Base-by-base conservation (phyloP, 1,139 yeast genomes). In the Taphrina confusa region DNA sequence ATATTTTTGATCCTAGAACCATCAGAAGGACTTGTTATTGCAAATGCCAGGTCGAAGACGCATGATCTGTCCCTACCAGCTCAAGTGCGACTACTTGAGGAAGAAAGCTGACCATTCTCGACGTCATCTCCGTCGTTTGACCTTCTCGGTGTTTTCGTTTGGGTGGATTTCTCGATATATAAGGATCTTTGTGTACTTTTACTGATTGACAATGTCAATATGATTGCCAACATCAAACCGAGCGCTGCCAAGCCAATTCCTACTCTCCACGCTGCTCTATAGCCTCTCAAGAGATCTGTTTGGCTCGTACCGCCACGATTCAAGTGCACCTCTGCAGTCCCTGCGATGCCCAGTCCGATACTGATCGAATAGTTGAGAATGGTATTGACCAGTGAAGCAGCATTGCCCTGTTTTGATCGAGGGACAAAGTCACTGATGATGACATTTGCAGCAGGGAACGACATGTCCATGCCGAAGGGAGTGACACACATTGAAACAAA, bases 291-390 rank as follows among this genome's bases (percentile, higher is more conserved):
- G 8, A 47, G 30, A 16, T 47, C 52, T 12, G 30, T 1, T 3
- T 20, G 31, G 30, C 20, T 47, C 18, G 39, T 31, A 4, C 52
- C 52, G 4, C 52, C 52, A 20, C 34, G 27, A 34, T 47, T 75
- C 2, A 76, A 71, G 12, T 47, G 52, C 49, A 69, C 69, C 65
- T 80, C 81, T n/a, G 81, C 84, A 0, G 84, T 79, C 1, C 85
- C 85, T 1, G 87, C 84, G 51, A 83, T 71, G 0, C 87, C 87
- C 47, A 84, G 75, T 1, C 86, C 86, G 28, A 83, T 71, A 0
- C 87, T 78, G 47, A 83, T 81, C 12, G 86, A 79, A 67, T 83
- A 84, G 68, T 83, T 83, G 34, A 82, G 82, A 57, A 79, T 76
- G 0, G 87, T 82, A 3, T 82, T 77, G 1, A 83, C 82, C 61